These are phyloP conservation scores for Phoenix roebelenii DNA, from an alignment of 176 grass and related monocot genomes.

Conservation along the genomic window DNA sequence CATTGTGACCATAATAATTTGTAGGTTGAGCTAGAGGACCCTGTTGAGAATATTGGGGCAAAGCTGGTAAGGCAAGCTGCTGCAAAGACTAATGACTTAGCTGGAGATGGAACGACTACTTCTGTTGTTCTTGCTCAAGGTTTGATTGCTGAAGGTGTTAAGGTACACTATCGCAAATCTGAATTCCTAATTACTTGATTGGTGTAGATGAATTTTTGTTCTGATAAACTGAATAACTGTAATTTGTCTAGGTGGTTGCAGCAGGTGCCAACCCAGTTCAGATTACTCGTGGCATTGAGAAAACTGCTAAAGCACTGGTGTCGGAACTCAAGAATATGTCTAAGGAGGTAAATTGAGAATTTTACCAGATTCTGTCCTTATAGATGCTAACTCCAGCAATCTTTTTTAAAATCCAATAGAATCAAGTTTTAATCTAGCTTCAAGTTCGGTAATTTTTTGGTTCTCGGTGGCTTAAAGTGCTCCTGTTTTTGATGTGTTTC, in stretches of 20 bases:
- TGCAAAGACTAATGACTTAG: slow-evolving; percentile 92
- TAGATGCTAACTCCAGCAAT: not conserved
- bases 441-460: not conserved
- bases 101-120: slow-evolving; percentile 91
- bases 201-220: not conserved
- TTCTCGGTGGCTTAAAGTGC: not conserved
- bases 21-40: slow-evolving; percentile 81
- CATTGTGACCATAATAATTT: not conserved
- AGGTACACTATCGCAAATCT: slow-evolving; percentile 27
- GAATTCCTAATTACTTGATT: not conserved
- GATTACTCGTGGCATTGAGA: slow-evolving; percentile 92
- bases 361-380: too few relatives aligned
- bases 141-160: slow-evolving; percentile 90
- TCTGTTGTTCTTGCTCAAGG: slow-evolving; percentile 98
- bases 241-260: slow-evolving; percentile 65
- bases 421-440: not conserved
- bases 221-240: not conserved
- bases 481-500: not conserved
- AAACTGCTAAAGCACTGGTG: slow-evolving; percentile 81
- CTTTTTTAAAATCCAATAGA: not conserved
- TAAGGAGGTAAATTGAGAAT: slow-evolving; percentile 54
- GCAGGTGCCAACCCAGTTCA: slow-evolving; percentile 96
- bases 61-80: slow-evolving; percentile 97
- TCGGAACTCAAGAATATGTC: slow-evolving; percentile 63
- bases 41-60: slow-evolving; percentile 95